A percentile compares a stretch with the other conserved stretches of the same genome.
Evolutionary conservation across 306 rosid genomes (phyloP).

Genomic region (Pterocarpus santalinus): DNA sequence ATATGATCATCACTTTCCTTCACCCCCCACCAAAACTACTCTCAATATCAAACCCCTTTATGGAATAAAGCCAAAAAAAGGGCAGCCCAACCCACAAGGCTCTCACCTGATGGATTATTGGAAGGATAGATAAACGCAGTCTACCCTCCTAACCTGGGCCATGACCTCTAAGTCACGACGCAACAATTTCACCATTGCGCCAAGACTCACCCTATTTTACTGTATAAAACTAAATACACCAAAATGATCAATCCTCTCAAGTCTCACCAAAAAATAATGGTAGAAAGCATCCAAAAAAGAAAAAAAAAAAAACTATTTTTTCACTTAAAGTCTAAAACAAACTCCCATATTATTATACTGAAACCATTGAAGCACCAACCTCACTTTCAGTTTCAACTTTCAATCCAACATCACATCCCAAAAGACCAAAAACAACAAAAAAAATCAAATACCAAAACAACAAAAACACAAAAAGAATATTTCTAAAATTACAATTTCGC

Average conservation of each 20-base stretch:
- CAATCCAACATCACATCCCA: conserved; percentile 1
- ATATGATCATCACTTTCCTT: neutral
- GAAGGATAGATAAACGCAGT: neutral
- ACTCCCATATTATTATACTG: conserved; percentile 9
- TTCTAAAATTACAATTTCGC: neutral
- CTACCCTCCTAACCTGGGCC: no score
- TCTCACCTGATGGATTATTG: no score
- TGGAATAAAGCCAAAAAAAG: no score
- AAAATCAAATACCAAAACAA: neutral
- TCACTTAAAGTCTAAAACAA: neutral
- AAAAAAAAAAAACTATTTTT: neutral
- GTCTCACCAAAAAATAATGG: neutral
- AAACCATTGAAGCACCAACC: conserved; percentile 32
- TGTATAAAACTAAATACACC: neutral
- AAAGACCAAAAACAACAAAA: neutral
- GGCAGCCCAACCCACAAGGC: neutral
- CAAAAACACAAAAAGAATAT: neutral
- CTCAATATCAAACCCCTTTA: neutral
- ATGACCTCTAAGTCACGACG: neutral
- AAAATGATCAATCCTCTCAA: neutral
- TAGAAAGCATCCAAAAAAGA: neutral
- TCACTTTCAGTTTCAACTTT: neutral
- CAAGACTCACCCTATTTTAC: neutral
- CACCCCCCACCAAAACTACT: neutral
- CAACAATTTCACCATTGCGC: neutral